Evolutionary conservation across 768 basidiomycete genomes (phyloP), one percentile per base, ranked within the genome.

Genomic region (Lentinula sp.): DNA sequence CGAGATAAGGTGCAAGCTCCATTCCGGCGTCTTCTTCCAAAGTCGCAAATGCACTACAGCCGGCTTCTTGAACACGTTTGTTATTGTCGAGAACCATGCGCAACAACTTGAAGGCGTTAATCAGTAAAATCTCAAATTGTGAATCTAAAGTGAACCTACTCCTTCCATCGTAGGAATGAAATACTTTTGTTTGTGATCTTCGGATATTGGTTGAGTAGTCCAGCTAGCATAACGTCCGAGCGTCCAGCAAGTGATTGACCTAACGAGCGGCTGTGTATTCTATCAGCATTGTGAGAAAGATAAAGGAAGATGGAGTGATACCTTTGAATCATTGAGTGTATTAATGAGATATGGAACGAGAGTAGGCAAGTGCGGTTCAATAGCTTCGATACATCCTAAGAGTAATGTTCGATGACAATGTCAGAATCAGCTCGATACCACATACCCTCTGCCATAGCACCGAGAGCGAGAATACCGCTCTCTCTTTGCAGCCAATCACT

Each of bases 101-200:
- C 61, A 99, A 86, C 52, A 99, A 86, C 96, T 98, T 23, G 1
- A 48, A 56, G 42, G 3, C 31, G 40, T 18, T 2, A 52, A 18
- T 39, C 28, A 50, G 9, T 21, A 28, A 10, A 9, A 18, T 6
- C 5, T 6, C 32, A 48, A 23, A 23, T 13, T 57, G 15, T 18
- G 16, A 76, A 28, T 74, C 61, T 68, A 48, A 56, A 48, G 32
- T 6, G 79, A 84, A 71, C 55, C 43, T 70, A 98, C 96, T 18
- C 95, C 97, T 80, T 99, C 97, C 87, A 99, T 92, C 13, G 95
- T 96, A 0, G 97, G 97, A 34, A 98, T 88, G 71, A 99, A 99
- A 76, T 89, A 98, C 59, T 80, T 81, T 58, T 81, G 87, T 74
- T 91, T 92, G 78, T 96, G 95, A 56, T 95, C 93, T 60, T 92